Base-by-base conservation (phyloP, 495 filamentous ascomycete genomes). In the Amorphotheca resinae region DNA sequence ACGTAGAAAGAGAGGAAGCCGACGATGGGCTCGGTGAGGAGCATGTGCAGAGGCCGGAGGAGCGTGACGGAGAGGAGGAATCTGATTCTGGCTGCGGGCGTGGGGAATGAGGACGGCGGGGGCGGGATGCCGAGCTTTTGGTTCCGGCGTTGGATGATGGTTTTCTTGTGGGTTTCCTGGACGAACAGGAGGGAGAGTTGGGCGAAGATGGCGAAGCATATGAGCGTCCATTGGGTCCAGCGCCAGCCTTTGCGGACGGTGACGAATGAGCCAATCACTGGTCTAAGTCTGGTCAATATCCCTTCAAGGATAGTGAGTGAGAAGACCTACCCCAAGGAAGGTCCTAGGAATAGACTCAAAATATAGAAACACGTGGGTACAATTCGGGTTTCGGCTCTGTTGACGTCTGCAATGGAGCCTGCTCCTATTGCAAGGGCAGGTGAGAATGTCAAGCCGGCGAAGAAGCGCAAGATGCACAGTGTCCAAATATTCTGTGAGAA, bases 11-110 rank as follows among this genome's bases (percentile, higher is more conserved):
- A 74, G 25, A 77, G 62, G 20, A 74, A 69, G 18, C 62, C 54
- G 30, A 83, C 79, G 42, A 83, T 80, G 3, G 80, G 77, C 51
- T 84, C 80, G 0, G 64, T 71, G 11, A 76, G 25, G 25, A 84
- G 61, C 80, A 84, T 84, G 33, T 68, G 56, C 0, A 80, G 23
- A 0, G 80, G 80, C 3, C 77, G 68, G n/a, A 76, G 20, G 3
- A 82, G 56, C 4, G 73, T 72, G 18, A 74, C 64, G 0, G 72
- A 72, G 38, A 75, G 49, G 22, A 80, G 65, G 20, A 70, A 51
- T 28, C 64, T 69, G 8, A 74, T 16, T 12, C 64, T 61, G 2
- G 54, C 56, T 20, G 46, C 18, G 0, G 56, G 54, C 14, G 65
- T 58, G 6, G 62, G 56, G 5, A 49, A 36, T 0, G 60, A 45